Evolutionary conservation across 2,329 filamentous ascomycete genomes (phyloP), one percentile per base, ranked within the genome.

Genomic region (Talaromyces sp.): DNA sequence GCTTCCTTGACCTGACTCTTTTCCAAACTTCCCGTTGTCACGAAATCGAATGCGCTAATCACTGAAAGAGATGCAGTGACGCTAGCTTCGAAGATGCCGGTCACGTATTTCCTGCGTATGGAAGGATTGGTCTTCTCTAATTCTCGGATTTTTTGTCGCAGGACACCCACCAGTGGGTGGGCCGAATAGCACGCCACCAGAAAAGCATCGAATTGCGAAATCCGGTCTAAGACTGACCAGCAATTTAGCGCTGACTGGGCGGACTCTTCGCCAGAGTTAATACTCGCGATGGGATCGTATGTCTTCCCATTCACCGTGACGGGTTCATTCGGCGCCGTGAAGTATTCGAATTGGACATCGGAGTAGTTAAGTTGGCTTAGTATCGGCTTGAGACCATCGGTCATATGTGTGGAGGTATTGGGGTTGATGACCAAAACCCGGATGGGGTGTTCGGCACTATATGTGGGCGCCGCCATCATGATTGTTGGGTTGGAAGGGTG

Each of bases 161-260:
- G 75, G 44, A 80, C 71, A 0, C 78, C 70, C 0, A 96, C 89
- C 0, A 97, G 81, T 0, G 88, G 86, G 66, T 97, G 91, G 1
- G 88, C 85, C 54, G 89, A 94, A 76, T 90, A 97, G 75, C 93
- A 97, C 17, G 91, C 91, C 2, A 97, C 82, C 0, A 97, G 80
- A 56, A 95, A 86, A n/a, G 82, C 91, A 66, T 94, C 86, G 70
- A 90, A 56, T 56, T 70, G 22, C 32, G 69, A 32, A 14, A 72
- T 49, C 13, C 75, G 54, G 22, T 75, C 68, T 5, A 89, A 68
- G 54, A 84, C 77, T 1, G 78, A 74, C 14, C 87, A 75, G 46
- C 90, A 89, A 51, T 84, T 81, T 1, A 80, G 67, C 1, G 85
- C 82, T 60, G 88, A 92, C 46, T 77, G 70, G 1, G 75, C 70